These are phyloP conservation scores for Candolleomyces eurysporus DNA, from an alignment of 768 basidiomycete species.

Conservation along the genomic window DNA sequence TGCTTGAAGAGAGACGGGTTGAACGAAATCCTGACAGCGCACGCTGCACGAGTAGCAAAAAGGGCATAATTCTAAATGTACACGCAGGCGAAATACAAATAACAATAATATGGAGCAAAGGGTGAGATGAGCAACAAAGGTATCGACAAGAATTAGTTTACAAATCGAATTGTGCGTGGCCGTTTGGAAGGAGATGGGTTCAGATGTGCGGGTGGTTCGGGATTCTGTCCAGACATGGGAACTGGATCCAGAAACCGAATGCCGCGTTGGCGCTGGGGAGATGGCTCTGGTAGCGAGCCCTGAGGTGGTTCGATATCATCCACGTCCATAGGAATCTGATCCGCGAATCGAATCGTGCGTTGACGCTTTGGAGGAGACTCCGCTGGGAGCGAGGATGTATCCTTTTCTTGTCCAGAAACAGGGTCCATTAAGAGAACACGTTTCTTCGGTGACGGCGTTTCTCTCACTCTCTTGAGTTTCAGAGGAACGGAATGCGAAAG, in stretches of 20 bases:
- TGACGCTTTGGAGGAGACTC: too few species aligned
- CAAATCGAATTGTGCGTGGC: neutral
- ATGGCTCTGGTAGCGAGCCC: too few species aligned
- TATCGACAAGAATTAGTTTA: neutral
- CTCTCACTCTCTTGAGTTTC: slow-evolving; percentile 18
- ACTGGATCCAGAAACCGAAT: too few species aligned
- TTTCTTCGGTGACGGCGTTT: neutral
- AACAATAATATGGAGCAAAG: neutral
- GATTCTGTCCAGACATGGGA: too few species aligned
- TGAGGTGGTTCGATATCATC: too few species aligned
- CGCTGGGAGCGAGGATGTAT: too few species aligned
- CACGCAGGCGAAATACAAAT: neutral
- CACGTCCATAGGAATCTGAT: too few species aligned
- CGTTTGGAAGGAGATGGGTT: neutral
- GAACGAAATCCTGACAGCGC: slow-evolving; percentile 42
- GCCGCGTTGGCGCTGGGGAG: too few species aligned
- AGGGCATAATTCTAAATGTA: neutral
- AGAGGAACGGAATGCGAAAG: slow-evolving; percentile 13
- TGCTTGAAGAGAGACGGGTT: slow-evolving; percentile 70
- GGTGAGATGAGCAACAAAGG: neutral
- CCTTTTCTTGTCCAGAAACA: neutral
- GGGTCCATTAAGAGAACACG: neutral
- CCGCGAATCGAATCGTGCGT: too few species aligned
- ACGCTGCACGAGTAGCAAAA: slow-evolving; percentile 6
- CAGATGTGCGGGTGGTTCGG: neutral